Evolutionary conservation across 176 grass and related monocot species (phyloP), one percentile per base, ranked within the genome.

Genomic region (Oropetium thomaeum): DNA sequence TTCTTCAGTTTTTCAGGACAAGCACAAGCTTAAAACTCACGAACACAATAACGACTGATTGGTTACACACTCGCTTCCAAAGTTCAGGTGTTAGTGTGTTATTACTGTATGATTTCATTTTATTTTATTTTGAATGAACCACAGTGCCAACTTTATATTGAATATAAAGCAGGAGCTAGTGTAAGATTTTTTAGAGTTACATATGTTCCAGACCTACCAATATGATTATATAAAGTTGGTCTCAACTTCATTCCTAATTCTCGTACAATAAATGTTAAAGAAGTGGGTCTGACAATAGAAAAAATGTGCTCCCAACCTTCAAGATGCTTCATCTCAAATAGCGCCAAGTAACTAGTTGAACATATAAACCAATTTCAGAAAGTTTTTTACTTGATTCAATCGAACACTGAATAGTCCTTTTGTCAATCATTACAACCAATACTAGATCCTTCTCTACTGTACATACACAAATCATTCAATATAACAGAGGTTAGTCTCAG

Each of bases 381-480:
- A 17, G 1, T 8, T 11, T 69, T 6, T 0, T 1, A 33, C 3
- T 27, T 70, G 69, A 19, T 53, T 31, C 16, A 69, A 8, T 26
- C 5, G 27, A 70, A 70, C 67, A 68, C 16, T 10, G 3, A 30
- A 19, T 10, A 8, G 16, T 48, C 15, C 5, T 31, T 1, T 70
- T 49, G 1, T 9, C 2, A 37, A 54, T 33, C 30, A 12, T 22
- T 31, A 20, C 31, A 23, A 28, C 8, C 7, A 61, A 47, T 57
- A 66, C 57, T 51, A 62, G 35, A 82, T n/a, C 61, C 70, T 58
- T 71, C 7, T 62, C 77, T 51, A 69, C 28, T 62, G 33, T 74
- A 65, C 58, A 71, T 32, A 78, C 67, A 37, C 16, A 58, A 63
- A 59, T 78, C 20, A 62, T 20, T 78, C 26, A 69, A 13, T 45